Base-by-base conservation (phyloP, 1,284 basidiomycete genomes). In the Kwoniella shivajii region DNA sequence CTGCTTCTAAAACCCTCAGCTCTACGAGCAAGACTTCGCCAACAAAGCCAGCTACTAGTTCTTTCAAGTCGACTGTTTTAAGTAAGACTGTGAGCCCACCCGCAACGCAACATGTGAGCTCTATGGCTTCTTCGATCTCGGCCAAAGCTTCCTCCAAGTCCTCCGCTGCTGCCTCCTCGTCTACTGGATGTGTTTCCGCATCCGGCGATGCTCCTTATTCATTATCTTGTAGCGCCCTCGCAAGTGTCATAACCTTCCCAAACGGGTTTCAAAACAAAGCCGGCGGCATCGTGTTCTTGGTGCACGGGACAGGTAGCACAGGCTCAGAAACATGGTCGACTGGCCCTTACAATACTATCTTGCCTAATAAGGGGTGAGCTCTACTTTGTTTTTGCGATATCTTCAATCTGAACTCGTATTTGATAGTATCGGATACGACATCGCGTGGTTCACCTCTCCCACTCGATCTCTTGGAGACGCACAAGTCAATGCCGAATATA, bases 391-490 rank as follows among this genome's bases (percentile, higher is more conserved):
- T n/a, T n/a, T n/a, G n/a, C n/a, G n/a, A n/a, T n/a, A n/a, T n/a
- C n/a, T n/a, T n/a, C n/a, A n/a, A n/a, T n/a, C n/a, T n/a, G n/a
- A n/a, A n/a, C n/a, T n/a, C 24, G 11, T 41, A 30, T 24, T 26
- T 16, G 18, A 6, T 13, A 68, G 68, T 18, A 53, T 57, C 2
- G 71, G 68, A 2, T 77, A 70, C 58, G 72, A 75, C 47, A 65
- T 76, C 20, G 71, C 72, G 52, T 75, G 66, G 57, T 60, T 75
- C 43, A 66, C 65, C 36, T 61, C 75, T 13, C 76, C 76, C 0
- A 37, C 53, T 14, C 55, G 67, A 10, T 56, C 61, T 9, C 56
- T 71, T 38, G 50, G 49, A 11, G 76, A 78, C 50, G 60, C 65
- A 1, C 76, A 78, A 51, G 37, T 62, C 3, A 65, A 62, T 13